These are phyloP conservation scores for Meira nashicola DNA, from an alignment of 1,284 basidiomycete species.

Conservation along the genomic window DNA sequence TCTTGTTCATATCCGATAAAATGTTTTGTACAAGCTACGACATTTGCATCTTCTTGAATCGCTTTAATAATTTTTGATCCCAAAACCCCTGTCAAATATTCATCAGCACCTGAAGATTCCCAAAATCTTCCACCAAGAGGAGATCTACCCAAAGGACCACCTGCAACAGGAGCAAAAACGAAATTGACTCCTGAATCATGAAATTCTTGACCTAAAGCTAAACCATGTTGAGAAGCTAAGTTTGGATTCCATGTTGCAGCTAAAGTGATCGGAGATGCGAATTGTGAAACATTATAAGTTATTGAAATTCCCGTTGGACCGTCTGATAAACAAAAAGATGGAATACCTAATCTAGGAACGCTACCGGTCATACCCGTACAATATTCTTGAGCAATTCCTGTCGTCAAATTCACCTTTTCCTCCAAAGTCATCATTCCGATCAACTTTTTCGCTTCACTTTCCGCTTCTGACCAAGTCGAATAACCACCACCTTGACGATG, in stretches of 20 bases:
- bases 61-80: slow-evolving; percentile 32
- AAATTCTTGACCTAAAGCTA: slow-evolving; percentile 72
- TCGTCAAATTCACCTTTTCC: slow-evolving; percentile 56
- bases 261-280: slow-evolving; percentile 69
- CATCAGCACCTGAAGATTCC: slow-evolving; percentile 60
- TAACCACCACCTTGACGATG: no score
- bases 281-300: slow-evolving; percentile 54
- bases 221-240: slow-evolving; percentile 69
- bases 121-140: slow-evolving; percentile 71
- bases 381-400: slow-evolving; percentile 40
- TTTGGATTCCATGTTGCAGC: slow-evolving; percentile 67
- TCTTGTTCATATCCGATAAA: slow-evolving; percentile 50
- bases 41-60: slow-evolving; percentile 34
- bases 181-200: slow-evolving; percentile 73
- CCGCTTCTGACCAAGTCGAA: no score
- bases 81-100: slow-evolving; percentile 43
- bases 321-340: slow-evolving; percentile 64
- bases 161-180: slow-evolving; percentile 57
- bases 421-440: slow-evolving; percentile 54
- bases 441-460: slow-evolving; percentile 41
- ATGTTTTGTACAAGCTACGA: slow-evolving; percentile 54
- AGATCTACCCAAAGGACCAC: slow-evolving; percentile 57
- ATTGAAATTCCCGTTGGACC: slow-evolving; percentile 61
- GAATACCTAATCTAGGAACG: slow-evolving; percentile 63
- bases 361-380: slow-evolving; percentile 41